Base-by-base conservation (phyloP, 2,329 filamentous ascomycete genomes). In the Macrophomina tecta region DNA sequence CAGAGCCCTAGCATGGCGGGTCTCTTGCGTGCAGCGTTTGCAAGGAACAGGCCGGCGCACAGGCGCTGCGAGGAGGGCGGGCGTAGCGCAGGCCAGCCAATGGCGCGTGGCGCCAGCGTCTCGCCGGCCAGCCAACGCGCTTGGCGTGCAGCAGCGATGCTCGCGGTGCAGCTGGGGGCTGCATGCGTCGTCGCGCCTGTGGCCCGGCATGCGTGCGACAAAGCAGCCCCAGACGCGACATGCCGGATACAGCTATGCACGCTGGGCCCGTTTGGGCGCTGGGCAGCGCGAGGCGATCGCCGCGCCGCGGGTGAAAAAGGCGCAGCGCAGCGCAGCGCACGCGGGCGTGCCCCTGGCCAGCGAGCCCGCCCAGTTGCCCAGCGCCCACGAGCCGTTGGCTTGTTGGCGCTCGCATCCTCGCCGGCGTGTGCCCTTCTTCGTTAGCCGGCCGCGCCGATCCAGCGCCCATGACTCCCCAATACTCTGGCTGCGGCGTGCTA, bases 121-220 rank as follows among this genome's bases (percentile, higher is more conserved):
- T 48, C 28, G 56, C 45, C 58, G 32, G 28, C 56, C 56, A 61
- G 56, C 56, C 56, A 61, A 61, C 42, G 56, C 42, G 56, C 56
- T 61, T 61, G 56, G 56, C 56, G 28, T 61, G 56, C 56, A 61
- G 56, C 42, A 61, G 58, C 32, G 58, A 49, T 62, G 58, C 58
- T 49, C 58, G 56, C 56, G 56, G 56, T 62, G 58, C 58, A 62
- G 58, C 45, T 61, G 56, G 56, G 56, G 40, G 56, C 64, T 60
- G 64, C 64, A 66, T 66, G 64, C 64, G 52, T 66, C 63, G 51
- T 30, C 52, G 28, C 52, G 63, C 52, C 40, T 55, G 34, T 55
- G 52, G 34, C 34, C 36, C 8, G 32, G 52, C 52, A 45, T 45
- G 42, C 52, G 52, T 23, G 58, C 58, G 58, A 62, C 42, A 48